Percentiles rank a stretch among this genome's conserved stretches.
Conservation (phyloP, 495 filamentous ascomycete genomes). For the Amphirosellinia nigrospora region DNA sequence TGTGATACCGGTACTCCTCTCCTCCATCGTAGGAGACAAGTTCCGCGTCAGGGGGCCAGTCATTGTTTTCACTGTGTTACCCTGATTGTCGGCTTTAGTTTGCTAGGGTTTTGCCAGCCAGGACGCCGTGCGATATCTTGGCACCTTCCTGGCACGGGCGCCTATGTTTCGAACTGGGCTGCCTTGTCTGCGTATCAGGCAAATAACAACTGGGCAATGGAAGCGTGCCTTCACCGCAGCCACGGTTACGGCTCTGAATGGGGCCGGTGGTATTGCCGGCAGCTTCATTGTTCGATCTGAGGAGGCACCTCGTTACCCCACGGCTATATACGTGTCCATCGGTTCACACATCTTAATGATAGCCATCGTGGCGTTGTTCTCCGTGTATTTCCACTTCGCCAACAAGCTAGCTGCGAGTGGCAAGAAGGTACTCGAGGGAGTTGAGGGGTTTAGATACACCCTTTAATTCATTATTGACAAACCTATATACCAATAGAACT, state of each 20-base stretch:
- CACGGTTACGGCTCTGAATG: slow-evolving; percentile 72
- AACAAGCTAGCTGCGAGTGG: slow-evolving; percentile 61
- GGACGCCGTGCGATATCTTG: slow-evolving; percentile 73
- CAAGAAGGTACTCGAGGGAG: slow-evolving; percentile 59
- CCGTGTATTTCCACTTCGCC: slow-evolving; percentile 64
- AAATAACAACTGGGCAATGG: slow-evolving; percentile 75
- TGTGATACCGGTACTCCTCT: slow-evolving; percentile 71
- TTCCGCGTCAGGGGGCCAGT: slow-evolving; percentile 69
- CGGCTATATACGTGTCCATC: slow-evolving; percentile 75
- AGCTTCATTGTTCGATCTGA: slow-evolving; percentile 72
- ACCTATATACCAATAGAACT: slow-evolving; percentile 5
- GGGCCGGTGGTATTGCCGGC: slow-evolving; percentile 76
- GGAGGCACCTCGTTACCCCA: slow-evolving; percentile 72
- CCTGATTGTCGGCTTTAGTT: slow-evolving; percentile 73
- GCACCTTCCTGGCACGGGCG: slow-evolving; percentile 78
- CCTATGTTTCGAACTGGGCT: slow-evolving; percentile 82
- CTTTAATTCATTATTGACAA: slow-evolving; percentile 42
- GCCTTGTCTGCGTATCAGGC: slow-evolving; percentile 75
- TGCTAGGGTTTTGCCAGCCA: slow-evolving; percentile 75
- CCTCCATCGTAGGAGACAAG: slow-evolving; percentile 71
- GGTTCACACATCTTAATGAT: slow-evolving; percentile 75
- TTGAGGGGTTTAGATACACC: slow-evolving; percentile 61
- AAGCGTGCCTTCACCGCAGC: slow-evolving; percentile 76
- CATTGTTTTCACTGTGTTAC: slow-evolving; percentile 73
- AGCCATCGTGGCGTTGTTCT: slow-evolving; percentile 62